These are phyloP conservation scores for Kalmusia sp. DNA, from an alignment of 2,329 filamentous ascomycete species.

Conservation along the genomic window DNA sequence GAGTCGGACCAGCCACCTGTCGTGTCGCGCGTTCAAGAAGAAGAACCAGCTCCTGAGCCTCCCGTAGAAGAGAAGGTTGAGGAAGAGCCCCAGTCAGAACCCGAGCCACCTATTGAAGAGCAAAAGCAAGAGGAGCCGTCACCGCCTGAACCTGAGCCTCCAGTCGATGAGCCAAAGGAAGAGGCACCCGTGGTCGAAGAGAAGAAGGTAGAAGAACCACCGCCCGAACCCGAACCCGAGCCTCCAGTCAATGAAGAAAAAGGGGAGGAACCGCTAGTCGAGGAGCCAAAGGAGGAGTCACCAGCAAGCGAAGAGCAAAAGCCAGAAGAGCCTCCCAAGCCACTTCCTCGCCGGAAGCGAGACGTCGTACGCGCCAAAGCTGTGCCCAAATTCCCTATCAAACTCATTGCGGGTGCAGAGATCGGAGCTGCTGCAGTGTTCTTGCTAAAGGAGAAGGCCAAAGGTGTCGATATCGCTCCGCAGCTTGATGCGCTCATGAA, in stretches of 20 bases:
- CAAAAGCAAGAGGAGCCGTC: not conserved
- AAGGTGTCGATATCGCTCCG: slow-evolving; percentile 26
- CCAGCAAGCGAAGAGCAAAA: not conserved
- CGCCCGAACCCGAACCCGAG: not conserved
- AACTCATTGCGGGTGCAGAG: slow-evolving; percentile 16
- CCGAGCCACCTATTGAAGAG: not conserved
- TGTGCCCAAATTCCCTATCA: slow-evolving; percentile 14
- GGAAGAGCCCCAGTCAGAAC: not conserved
- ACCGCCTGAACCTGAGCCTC: slow-evolving; percentile 5
- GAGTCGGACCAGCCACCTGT: slow-evolving; percentile 6
- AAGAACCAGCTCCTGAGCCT: not conserved
- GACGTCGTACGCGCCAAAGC: slow-evolving; percentile 20
- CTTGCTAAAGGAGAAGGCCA: slow-evolving; percentile 30
- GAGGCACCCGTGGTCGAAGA: slow-evolving; percentile 2
- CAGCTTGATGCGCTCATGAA: slow-evolving; percentile 10
- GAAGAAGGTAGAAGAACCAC: not conserved
- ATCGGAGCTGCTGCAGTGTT: slow-evolving; percentile 22
- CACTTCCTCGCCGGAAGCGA: slow-evolving; percentile 21
- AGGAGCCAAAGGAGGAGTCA: slow-evolving; percentile 1
- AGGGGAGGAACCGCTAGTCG: not conserved
- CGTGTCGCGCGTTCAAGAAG: too few relatives aligned
- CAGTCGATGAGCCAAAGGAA: not conserved
- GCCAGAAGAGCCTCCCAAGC: slow-evolving; percentile 5
- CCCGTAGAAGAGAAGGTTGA: not conserved
- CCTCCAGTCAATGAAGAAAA: not conserved